Base-by-base conservation (phyloP, 1,284 basidiomycete genomes). In the Coniferiporia weirii region DNA sequence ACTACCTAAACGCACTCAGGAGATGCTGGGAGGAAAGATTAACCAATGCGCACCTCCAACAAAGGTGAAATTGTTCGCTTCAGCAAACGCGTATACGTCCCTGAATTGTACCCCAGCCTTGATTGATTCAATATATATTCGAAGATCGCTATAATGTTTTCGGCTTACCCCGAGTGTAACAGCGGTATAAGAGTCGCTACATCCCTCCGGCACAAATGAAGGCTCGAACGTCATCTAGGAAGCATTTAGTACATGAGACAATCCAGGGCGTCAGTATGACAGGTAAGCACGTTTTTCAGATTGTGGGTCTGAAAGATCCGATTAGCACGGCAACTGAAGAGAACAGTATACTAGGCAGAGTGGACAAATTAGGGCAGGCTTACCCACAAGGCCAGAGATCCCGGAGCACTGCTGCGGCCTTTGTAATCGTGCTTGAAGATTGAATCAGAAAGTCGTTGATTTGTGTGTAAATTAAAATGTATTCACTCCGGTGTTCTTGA, bases 31-130 rank as follows among this genome's bases (percentile, higher is more conserved):
- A 45, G 9, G 32, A 10, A 46, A 55, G 32, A 20, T 38, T 19
- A 22, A 20, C 9, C 2, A 22, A 38, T 19, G 46, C 44, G 62
- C 62, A 56, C 69, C 71, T 20, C 71, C 71, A 17, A 70, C 59
- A 9, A 69, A 52, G 3, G 71, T 72, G 13, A 71, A 62, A 51
- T 71, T 71, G 22, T 71, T 63, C 15, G 61, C 59, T 38, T 71
- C 70, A 2, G 70, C 70, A 60, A 69, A 69, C 13, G 50, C 55
- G 60, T 71, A 72, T 9, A 63, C 61, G 13, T 68, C 61, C 22
- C 62, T 54, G 52, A 60, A 66, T 46, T 63, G 61, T n/a, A 66
- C 65, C 20, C 69, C 69, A 12, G 69, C 68, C 64, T 69, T 56
- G 4, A 40, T 19, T 27, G 45, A 20, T 7, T 45, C 45, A 43